These are phyloP conservation scores for Aquanectria penicillioides DNA, from an alignment of 2,329 filamentous ascomycete genomes.

Conservation along the genomic window DNA sequence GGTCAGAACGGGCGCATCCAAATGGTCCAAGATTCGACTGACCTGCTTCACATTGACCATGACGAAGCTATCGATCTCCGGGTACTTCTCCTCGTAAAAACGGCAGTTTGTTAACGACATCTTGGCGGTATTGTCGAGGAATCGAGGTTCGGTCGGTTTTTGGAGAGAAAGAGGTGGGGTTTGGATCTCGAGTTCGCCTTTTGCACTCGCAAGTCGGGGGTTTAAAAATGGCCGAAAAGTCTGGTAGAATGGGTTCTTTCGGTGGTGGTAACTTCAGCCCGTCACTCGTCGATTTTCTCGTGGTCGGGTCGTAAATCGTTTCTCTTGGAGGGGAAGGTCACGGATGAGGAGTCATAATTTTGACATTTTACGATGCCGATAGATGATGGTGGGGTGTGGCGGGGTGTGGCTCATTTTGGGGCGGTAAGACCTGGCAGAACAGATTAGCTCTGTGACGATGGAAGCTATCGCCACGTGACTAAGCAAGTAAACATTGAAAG, in stretches of 20 bases:
- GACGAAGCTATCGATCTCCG: slow-evolving; percentile 98
- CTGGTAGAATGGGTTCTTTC: slow-evolving; percentile 6
- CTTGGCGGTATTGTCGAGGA: slow-evolving; percentile 60
- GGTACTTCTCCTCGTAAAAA: slow-evolving; percentile 96
- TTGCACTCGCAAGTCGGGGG: slow-evolving; percentile 33
- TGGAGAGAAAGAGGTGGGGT: slow-evolving; percentile 45
- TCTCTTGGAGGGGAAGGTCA: slow-evolving; percentile 31
- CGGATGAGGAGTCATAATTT: slow-evolving; percentile 55
- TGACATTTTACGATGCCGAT: slow-evolving; percentile 52
- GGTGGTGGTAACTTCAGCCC: slow-evolving; percentile 11
- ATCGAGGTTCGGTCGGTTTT: slow-evolving; percentile 36
- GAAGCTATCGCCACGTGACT: slow-evolving; percentile 49
- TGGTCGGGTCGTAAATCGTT: slow-evolving; percentile 38
- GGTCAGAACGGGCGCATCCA: slow-evolving; percentile 32
- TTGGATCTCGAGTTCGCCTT: slow-evolving; percentile 39
- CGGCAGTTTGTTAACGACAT: slow-evolving; percentile 98
- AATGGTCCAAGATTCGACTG: slow-evolving; percentile 42
- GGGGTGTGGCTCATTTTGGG: slow-evolving; percentile 47
- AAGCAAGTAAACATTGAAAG: slow-evolving; percentile 48
- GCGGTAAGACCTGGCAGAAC: slow-evolving; percentile 47
- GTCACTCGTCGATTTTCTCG: slow-evolving; percentile 27
- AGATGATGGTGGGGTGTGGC: slow-evolving; percentile 54
- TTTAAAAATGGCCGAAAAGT: slow-evolving; percentile 28
- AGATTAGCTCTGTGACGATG: slow-evolving; percentile 24
- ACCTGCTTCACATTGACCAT: slow-evolving; percentile 99